Evolutionary conservation across 805 yeast genomes (phyloP).

Genomic region (Isabelozyma gotoi): DNA sequence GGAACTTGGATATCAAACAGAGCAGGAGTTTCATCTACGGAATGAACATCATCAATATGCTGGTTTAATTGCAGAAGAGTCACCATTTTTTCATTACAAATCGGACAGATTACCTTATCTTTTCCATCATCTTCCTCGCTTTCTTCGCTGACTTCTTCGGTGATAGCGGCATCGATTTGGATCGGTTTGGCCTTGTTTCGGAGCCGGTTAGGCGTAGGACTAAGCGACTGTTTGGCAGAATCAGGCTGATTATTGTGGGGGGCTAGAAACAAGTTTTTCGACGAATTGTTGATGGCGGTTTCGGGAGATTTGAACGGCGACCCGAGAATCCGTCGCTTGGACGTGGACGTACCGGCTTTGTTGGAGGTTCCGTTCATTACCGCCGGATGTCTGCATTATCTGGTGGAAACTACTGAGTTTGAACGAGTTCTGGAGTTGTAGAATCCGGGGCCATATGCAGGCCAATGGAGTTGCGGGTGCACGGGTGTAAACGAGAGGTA

Average conservation of each 20-base stretch:
- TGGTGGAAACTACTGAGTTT: no score
- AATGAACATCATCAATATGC: constrained; percentile 73
- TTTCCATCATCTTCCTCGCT: background rate
- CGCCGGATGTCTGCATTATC: background rate
- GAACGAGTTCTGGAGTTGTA: no score
- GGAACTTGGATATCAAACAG: constrained; percentile 4
- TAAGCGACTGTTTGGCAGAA: background rate
- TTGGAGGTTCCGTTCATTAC: background rate
- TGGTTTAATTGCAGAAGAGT: constrained; percentile 55
- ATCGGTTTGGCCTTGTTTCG: background rate
- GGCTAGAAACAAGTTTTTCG: background rate
- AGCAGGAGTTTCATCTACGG: constrained; percentile 18
- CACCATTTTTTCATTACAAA: constrained; percentile 62
- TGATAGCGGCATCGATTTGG: background rate
- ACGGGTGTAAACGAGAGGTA: no score
- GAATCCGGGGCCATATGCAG: no score
- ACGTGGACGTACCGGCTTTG: background rate
- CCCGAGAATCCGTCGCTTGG: constrained; percentile 18
- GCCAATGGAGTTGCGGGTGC: no score
- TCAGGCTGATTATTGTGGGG: background rate
- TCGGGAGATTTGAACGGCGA: constrained; percentile 23
- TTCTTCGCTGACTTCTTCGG: background rate
- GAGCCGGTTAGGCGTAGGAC: constrained; percentile 1
- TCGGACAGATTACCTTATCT: constrained; percentile 42
- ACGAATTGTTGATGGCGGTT: constrained; percentile 2